Evolutionary conservation across 1,284 basidiomycete species (phyloP), one percentile per base, ranked within the genome.

Genomic region (Boletus semigastroideus): DNA sequence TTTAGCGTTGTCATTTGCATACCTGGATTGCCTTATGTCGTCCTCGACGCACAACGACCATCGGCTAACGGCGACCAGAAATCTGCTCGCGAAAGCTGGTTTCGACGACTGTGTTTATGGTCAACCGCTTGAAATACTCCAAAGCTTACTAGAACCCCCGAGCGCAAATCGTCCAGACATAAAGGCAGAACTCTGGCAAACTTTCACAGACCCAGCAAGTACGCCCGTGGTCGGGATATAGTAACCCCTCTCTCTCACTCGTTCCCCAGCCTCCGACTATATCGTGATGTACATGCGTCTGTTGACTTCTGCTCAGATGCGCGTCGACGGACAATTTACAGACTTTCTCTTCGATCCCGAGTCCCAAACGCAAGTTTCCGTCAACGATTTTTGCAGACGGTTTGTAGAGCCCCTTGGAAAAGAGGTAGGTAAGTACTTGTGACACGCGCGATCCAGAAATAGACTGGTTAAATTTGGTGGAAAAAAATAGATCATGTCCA

Each of bases 231-330:
- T 44, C n/a, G 25, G 37, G 16, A 28, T 13, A 16, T 20, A 10
- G 19, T 12, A 5, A 4, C 16, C 6, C 14, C 1, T 43, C 48
- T 64, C 33, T 64, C 37, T 33, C 16, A 1, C 41, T 31, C 17
- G 25, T 28, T n/a, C 45, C 43, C 10, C 52, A 89, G 85, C 72
- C 13, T 88, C 85, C 10, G 87, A 87, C 65, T 80, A 79, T 16
- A 79, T 89, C 57, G 83, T 88, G 30, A 78, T 85, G 55, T 89
- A 83, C 63, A 77, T 96, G 59, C 81, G 93, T 38, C 75, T 94
- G 46, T 72, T 93, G 19, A 90, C 93, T 51, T 90, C 90, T 0
- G 87, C 92, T 1, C 83, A 91, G 67, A 88, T 96, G 59, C 84
- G 87, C 73, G 11, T 80, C 1, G 82, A 83, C 12, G 43, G 16